Conservation (phyloP, 495 filamentous ascomycete species). For the Neurospora sp. region DNA sequence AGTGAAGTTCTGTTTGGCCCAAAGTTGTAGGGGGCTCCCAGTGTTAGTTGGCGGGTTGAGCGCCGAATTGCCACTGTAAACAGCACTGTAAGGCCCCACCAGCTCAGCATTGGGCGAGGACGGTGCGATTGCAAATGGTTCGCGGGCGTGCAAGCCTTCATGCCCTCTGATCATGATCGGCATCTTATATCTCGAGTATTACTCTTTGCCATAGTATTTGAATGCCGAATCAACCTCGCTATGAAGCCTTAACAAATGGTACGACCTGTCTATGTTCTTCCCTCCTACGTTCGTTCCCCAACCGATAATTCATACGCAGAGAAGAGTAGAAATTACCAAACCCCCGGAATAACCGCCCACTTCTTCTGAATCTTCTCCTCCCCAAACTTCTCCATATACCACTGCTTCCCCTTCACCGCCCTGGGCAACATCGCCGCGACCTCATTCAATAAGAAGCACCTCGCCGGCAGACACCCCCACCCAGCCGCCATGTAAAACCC, state of each 20-base stretch:
- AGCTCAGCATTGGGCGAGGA: neutral
- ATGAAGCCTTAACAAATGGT: too few relatives aligned
- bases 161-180: too few relatives aligned
- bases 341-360: conserved; percentile 75
- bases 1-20: neutral
- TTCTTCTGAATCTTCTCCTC: conserved; percentile 59
- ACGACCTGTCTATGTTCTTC: too few relatives aligned
- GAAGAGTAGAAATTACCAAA: conserved; percentile 33
- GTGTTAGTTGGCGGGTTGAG: neutral
- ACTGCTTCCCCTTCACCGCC: conserved; percentile 69
- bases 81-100: neutral
- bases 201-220: too few relatives aligned
- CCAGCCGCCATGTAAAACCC: conserved; percentile 70
- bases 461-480: conserved; percentile 56
- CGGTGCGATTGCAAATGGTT: neutral
- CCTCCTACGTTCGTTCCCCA: too few relatives aligned
- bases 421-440: conserved; percentile 82
- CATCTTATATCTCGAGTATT: too few relatives aligned
- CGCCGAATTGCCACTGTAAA: neutral
- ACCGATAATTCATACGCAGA: too few relatives aligned
- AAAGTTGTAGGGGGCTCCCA: neutral
- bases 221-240: too few relatives aligned
- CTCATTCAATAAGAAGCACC: conserved; percentile 77
- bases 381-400: conserved; percentile 86
- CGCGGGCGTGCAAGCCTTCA: neutral